phyloP scores from a whole-genome alignment of 148 eudicot species.

The Cornus florida region DNA sequence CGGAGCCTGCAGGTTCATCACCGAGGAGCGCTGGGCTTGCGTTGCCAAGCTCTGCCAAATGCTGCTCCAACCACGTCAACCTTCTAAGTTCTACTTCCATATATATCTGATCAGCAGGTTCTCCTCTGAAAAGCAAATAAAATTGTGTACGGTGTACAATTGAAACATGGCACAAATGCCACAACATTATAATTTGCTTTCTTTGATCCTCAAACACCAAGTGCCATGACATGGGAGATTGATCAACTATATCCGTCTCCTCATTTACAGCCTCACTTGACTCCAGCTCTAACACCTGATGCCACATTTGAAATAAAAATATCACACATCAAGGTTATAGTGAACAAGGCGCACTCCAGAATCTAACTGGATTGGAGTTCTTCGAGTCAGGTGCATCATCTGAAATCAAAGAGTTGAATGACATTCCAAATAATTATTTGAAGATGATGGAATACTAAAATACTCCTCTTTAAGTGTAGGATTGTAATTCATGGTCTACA shows the following conservation, averaged over 20 bases:
- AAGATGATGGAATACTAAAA: not conserved
- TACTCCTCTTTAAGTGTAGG: no score
- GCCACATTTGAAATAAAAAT: not conserved
- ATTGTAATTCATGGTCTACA: no score
- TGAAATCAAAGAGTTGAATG: not conserved
- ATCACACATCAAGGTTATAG: not conserved
- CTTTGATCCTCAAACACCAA: constrained; percentile 72
- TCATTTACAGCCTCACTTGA: constrained; percentile 55
- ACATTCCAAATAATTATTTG: not conserved
- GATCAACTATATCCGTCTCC: constrained; percentile 44
- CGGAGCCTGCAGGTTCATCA: constrained; percentile 85
- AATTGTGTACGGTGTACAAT: constrained; percentile 89
- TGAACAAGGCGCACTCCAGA: not conserved
- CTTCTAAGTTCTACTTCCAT: constrained; percentile 95
- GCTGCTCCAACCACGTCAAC: constrained; percentile 94
- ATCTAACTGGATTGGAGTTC: not conserved
- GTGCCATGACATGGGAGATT: constrained; percentile 73
- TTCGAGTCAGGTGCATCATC: not conserved
- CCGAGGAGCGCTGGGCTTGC: constrained; percentile 98
- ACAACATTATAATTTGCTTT: constrained; percentile 82
- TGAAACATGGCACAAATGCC: constrained; percentile 98
- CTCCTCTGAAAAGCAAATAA: constrained; percentile 80
- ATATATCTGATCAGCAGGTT: constrained; percentile 88
- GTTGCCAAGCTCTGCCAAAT: constrained; percentile 90
- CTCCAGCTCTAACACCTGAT: constrained; percentile 88